Conservation (phyloP, 352 stramenopile species). For the Aphanomyces astaci region DNA sequence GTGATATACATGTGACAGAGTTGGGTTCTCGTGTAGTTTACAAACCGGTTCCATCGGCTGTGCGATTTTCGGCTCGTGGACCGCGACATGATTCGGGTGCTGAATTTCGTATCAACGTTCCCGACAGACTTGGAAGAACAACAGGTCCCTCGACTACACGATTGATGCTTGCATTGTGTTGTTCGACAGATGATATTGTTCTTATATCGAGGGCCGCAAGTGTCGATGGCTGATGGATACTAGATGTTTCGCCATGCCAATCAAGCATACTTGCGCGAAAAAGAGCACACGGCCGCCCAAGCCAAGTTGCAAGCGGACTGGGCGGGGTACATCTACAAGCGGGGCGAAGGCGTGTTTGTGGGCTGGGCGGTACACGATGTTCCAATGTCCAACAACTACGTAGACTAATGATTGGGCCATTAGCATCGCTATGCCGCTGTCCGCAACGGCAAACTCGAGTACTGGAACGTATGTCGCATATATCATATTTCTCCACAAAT, state of each 20-base stretch:
- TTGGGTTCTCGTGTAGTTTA: too few relatives aligned
- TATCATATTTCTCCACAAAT: too few relatives aligned
- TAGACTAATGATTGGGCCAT: too few relatives aligned
- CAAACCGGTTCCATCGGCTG: conserved; percentile 30
- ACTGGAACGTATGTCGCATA: conserved; percentile 29
- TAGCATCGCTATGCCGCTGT: conserved; percentile 33
- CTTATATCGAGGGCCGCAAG: too few relatives aligned
- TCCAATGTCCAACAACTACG: too few relatives aligned
- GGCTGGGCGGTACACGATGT: conserved; percentile 28
- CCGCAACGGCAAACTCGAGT: conserved; percentile 31
- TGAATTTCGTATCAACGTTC: conserved; percentile 33
- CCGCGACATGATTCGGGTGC: conserved; percentile 27
- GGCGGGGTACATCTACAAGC: conserved; percentile 30
- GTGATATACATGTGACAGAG: neutral
- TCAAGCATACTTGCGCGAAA: conserved; percentile 29
- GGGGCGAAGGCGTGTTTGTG: conserved; percentile 27
- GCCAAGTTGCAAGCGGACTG: conserved; percentile 34
- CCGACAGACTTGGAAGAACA: conserved; percentile 34
- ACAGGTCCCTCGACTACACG: conserved; percentile 15
- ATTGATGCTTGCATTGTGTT: neutral
- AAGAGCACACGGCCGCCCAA: conserved; percentile 31
- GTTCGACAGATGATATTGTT: too few relatives aligned
- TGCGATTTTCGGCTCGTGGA: conserved; percentile 23
- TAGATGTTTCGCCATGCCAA: conserved; percentile 34
- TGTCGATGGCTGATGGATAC: too few relatives aligned